Percentiles rank a stretch among this genome's conserved stretches.
Conservation (phyloP, 2,329 filamentous ascomycete genomes). For the Cladosporium austrohemisphaericum region DNA sequence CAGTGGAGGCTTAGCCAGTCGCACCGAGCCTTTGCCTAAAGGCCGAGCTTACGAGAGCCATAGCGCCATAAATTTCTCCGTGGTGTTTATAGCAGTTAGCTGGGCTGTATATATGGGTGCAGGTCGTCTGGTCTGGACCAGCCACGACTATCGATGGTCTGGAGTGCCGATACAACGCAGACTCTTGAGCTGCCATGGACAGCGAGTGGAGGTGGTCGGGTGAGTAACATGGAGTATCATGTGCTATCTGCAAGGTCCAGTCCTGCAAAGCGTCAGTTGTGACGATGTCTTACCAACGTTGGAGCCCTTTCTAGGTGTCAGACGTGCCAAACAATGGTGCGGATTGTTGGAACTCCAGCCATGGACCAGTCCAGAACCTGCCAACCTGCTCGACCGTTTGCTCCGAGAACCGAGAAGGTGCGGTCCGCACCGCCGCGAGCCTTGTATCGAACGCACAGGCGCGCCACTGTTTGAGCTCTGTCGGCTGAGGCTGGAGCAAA, state of each 20-base stretch:
- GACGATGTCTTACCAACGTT: slow-evolving; percentile 6
- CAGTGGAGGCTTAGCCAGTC: not conserved
- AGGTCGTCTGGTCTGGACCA: slow-evolving; percentile 1
- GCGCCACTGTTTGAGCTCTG: too few relatives aligned
- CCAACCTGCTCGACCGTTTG: not conserved
- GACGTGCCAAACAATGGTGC: slow-evolving; percentile 7
- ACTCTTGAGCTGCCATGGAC: not conserved
- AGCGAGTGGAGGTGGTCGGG: not conserved
- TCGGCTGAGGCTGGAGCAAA: not conserved
- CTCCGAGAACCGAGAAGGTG: not conserved
- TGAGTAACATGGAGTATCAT: not conserved
- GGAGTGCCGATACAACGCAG: too few relatives aligned
- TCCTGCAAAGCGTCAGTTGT: not conserved
- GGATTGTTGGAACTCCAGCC: not conserved
- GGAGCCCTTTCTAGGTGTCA: not conserved
- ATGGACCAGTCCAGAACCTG: slow-evolving; percentile 3
- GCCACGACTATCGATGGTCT: not conserved
- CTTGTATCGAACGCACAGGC: not conserved
- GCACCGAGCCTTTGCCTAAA: not conserved
- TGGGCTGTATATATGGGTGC: too few relatives aligned
- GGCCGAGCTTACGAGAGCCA: not conserved
- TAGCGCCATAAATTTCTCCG: not conserved
- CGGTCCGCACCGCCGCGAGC: slow-evolving; percentile 7
- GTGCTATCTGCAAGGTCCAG: not conserved
- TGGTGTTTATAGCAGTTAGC: not conserved